These are phyloP conservation scores for Carpinus fangiana DNA, from an alignment of 306 rosid species.

Conservation along the genomic window DNA sequence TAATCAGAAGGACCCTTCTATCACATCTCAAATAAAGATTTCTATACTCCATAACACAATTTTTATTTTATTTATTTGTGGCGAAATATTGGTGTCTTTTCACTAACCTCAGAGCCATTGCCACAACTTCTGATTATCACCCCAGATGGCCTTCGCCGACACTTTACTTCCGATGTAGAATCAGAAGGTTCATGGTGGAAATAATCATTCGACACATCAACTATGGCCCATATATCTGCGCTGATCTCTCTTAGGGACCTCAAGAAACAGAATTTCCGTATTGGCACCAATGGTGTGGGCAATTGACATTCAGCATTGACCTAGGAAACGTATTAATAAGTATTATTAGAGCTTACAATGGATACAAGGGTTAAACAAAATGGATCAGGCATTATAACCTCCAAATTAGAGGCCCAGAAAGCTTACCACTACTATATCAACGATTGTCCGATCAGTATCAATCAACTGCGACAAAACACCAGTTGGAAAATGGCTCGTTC, in stretches of 20 bases:
- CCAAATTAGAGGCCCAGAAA: background rate
- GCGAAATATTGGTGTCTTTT: background rate
- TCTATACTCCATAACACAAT: background rate
- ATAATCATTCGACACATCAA: conserved; percentile 33
- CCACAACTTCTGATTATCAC: conserved; percentile 20
- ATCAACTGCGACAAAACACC: conserved; percentile 5
- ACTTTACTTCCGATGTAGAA: background rate
- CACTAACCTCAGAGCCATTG: conserved; percentile 26
- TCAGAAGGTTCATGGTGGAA: conserved; percentile 7
- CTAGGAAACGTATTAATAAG: conserved; percentile 6
- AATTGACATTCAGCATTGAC: conserved; percentile 29
- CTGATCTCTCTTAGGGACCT: conserved; percentile 12
- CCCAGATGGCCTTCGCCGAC: conserved; percentile 36
- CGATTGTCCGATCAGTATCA: background rate
- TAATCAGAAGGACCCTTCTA: background rate
- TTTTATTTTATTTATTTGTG: background rate
- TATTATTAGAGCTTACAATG: background rate
- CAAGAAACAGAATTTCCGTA: conserved; percentile 21
- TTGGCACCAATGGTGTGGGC: conserved; percentile 30
- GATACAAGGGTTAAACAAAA: background rate
- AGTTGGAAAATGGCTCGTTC: conserved; percentile 6
- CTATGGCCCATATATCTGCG: conserved; percentile 16
- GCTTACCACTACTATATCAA: background rate
- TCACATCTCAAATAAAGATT: background rate
- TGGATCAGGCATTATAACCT: background rate